Evolutionary conservation across 169 alveolate genomes (phyloP).

Genomic region (Theileria equi): DNA sequence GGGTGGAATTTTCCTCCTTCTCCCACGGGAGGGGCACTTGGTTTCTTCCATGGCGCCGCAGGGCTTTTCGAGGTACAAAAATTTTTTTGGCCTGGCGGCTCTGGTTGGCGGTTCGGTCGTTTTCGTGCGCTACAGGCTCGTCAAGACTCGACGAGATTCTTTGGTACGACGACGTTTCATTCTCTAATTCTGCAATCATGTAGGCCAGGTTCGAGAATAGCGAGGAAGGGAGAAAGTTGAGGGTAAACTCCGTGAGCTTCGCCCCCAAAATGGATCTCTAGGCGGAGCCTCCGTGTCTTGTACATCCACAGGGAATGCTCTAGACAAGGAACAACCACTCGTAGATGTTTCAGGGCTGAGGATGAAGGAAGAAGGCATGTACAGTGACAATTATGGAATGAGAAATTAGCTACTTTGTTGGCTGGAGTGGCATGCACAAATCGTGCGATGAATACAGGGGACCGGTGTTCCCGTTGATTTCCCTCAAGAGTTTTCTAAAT

Average conservation of each 20-base stretch:
- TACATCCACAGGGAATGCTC: background rate
- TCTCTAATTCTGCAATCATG: background rate
- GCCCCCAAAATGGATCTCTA: slow-evolving; percentile 62
- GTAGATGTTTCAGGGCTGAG: background rate
- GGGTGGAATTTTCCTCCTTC: no score
- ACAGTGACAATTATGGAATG: background rate
- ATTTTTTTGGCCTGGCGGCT: slow-evolving; percentile 7
- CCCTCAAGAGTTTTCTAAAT: slow-evolving; percentile 18
- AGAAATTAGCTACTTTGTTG: background rate
- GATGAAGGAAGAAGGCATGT: background rate
- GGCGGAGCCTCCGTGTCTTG: background rate
- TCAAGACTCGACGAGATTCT: slow-evolving; percentile 36
- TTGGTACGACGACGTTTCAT: slow-evolving; percentile 9
- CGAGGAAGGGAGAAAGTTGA: slow-evolving; percentile 44
- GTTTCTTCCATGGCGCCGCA: no score
- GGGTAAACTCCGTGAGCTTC: slow-evolving; percentile 29
- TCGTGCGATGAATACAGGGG: slow-evolving; percentile 20
- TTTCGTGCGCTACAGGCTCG: slow-evolving; percentile 11
- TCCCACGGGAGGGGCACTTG: no score
- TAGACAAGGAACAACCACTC: background rate
- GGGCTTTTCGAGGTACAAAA: no score
- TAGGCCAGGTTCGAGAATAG: slow-evolving; percentile 45
- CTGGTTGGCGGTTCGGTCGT: background rate
- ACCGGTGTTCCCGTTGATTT: slow-evolving; percentile 23
- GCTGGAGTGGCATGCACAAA: slow-evolving; percentile 13